Evolutionary conservation across 2,329 filamentous ascomycete genomes (phyloP), one percentile per base, ranked within the genome.

Genomic region (Fusarium oxysporum): DNA sequence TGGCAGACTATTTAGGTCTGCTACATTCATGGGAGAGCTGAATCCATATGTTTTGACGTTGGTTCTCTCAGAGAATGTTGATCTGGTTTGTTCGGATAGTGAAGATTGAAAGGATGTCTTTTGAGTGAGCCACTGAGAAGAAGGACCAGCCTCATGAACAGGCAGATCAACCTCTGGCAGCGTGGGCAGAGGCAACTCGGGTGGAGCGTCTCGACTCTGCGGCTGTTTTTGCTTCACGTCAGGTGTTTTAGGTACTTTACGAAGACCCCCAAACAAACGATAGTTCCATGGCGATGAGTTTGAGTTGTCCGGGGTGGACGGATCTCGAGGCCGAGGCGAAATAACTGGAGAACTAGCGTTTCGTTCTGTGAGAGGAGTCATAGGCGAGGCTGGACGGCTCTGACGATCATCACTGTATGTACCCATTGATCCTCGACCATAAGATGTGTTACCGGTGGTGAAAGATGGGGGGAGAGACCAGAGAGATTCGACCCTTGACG

Each of bases 11-110:
- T 85, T 84, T 54, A 82, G 80, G 40, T 84, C 81, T 44, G 75
- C 67, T 41, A 73, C 65, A 21, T 69, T 62, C 28, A 76, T 69
- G 12, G 83, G 63, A 72, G 85, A 85, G 73, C 85, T 87, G 63
- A 84, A 84, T 41, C 81, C 84, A 72, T 88, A 86, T 25, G 88
- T 81, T 76, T 88, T 86, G 83, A 88, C 88, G 75, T 90, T 90
- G 48, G 86, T 84, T 21, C 81, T 83, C 44, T 88, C 86, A 21
- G 86, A 86, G 6, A 83, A 70, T 7, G 86, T 87, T 16, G 86
- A 86, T 48, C 79, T 81, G 16, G 80, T 74, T 60, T 79, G 74
- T 55, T 78, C 77, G 10, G 81, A 81, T 68, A 78, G 17, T 28
- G 70, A 71, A 75, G 81, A 73, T 63, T 74, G 62, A 53, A 74